Percentiles rank a stretch among this genome's conserved stretches.
Conservation (phyloP, 352 stramenopile genomes). For the Globisporangium cederbergense region DNA sequence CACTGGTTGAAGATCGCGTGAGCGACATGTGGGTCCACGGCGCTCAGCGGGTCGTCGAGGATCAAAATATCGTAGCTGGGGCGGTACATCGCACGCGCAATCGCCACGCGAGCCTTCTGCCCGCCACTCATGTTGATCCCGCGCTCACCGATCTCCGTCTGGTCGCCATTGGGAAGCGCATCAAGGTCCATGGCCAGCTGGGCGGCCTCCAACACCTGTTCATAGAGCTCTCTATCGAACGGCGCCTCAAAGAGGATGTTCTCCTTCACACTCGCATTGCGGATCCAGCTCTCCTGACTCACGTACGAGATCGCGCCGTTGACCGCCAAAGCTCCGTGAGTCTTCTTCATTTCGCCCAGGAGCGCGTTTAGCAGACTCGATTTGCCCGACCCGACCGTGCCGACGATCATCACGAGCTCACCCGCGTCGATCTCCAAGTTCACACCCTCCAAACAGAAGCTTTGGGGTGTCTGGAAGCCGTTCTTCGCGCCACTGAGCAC, state of each 20-base stretch:
- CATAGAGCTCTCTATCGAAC: conserved; percentile 36
- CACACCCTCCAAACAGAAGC: conserved; percentile 26
- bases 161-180: conserved; percentile 48
- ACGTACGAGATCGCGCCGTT: conserved; percentile 63
- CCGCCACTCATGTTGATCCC: conserved; percentile 61
- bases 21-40: conserved; percentile 94
- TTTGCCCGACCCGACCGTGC: conserved; percentile 47
- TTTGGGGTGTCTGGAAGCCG: background rate
- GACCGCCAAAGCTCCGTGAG: conserved; percentile 21
- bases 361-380: conserved; percentile 51
- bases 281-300: conserved; percentile 90
- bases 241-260: conserved; percentile 87
- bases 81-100: conserved; percentile 92
- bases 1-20: conserved; percentile 91
- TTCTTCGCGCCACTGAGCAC: background rate
- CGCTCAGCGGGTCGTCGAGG: conserved; percentile 93
- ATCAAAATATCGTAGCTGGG: conserved; percentile 86
- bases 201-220: conserved; percentile 27
- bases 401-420: conserved; percentile 51
- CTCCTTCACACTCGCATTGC: conserved; percentile 84
- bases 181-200: conserved; percentile 42
- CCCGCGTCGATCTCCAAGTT: conserved; percentile 66
- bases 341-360: conserved; percentile 43
- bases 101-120: conserved; percentile 70
- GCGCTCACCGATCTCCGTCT: conserved; percentile 56